Conservation (phyloP, 108 stramenopile genomes). For the Cyclotella cryptica region DNA sequence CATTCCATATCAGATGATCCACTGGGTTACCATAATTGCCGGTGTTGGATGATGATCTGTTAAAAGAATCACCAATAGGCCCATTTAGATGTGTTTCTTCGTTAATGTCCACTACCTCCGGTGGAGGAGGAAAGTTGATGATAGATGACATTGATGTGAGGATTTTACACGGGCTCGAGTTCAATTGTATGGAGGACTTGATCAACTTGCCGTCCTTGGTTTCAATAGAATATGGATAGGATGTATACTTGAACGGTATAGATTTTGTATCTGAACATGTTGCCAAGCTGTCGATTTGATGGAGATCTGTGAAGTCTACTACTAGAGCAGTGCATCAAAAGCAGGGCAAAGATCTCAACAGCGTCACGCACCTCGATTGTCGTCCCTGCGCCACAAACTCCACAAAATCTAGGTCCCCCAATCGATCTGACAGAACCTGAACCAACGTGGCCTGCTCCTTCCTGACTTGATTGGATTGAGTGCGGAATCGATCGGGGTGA, state of each 20-base stretch:
- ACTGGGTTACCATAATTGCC: neutral
- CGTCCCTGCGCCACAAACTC: slow-evolving; percentile 32
- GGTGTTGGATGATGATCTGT: slow-evolving; percentile 1
- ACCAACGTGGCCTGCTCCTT: slow-evolving; percentile 72
- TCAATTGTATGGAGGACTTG: slow-evolving; percentile 55
- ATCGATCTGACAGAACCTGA: slow-evolving; percentile 65
- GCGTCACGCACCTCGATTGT: neutral
- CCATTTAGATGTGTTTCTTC: neutral
- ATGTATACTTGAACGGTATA: neutral
- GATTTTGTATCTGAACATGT: neutral
- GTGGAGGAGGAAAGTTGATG: slow-evolving; percentile 53
- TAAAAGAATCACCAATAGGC: too few relatives aligned
- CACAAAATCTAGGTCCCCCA: slow-evolving; percentile 66
- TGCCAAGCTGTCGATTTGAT: neutral
- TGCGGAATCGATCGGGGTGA: slow-evolving; percentile 87
- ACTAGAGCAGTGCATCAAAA: too few relatives aligned
- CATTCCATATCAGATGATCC: slow-evolving; percentile 25
- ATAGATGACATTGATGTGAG: slow-evolving; percentile 59
- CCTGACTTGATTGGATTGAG: slow-evolving; percentile 50
- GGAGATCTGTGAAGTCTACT: too few relatives aligned
- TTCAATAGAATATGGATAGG: slow-evolving; percentile 66
- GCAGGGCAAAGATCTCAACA: too few relatives aligned
- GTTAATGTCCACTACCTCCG: slow-evolving; percentile 7
- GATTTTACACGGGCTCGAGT: slow-evolving; percentile 63
- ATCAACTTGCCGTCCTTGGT: slow-evolving; percentile 69